Conservation (phyloP, 2,329 filamentous ascomycete species). For the Plectosphaerella cucumerina region DNA sequence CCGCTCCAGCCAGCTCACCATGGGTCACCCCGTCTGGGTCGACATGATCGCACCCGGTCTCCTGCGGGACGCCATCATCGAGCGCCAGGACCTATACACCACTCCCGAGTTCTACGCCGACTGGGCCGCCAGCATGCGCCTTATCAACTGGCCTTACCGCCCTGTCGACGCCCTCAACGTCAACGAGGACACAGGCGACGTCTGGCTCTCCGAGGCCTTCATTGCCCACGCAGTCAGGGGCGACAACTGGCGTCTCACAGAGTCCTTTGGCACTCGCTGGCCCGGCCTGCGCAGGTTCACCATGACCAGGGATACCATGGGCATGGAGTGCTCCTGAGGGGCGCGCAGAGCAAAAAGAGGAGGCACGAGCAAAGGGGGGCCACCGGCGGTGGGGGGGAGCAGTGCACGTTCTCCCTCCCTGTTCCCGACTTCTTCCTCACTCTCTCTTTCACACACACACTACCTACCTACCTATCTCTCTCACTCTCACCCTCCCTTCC, state of each 20-base stretch:
- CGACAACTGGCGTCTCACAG: constrained; percentile 20
- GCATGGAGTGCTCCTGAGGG: too few relatives aligned
- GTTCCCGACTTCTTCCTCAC: too few relatives aligned
- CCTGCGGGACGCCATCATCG: constrained; percentile 28
- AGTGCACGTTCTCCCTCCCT: too few relatives aligned
- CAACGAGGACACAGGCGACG: constrained; percentile 19
- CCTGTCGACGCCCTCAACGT: constrained; percentile 17
- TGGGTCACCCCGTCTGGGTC: constrained; percentile 26
- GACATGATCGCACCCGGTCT: constrained; percentile 25
- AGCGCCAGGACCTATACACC: constrained; percentile 28
- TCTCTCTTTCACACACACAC: too few relatives aligned
- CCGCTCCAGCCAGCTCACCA: constrained; percentile 20
- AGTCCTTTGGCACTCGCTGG: constrained; percentile 20
- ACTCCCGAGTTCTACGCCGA: constrained; percentile 30
- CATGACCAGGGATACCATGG: background rate
- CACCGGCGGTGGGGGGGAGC: too few relatives aligned
- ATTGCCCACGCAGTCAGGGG: constrained; percentile 17
- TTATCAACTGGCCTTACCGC: constrained; percentile 27
- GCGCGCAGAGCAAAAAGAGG: too few relatives aligned
- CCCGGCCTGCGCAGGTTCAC: constrained; percentile 17
- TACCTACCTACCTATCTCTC: too few relatives aligned
- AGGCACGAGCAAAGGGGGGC: too few relatives aligned
- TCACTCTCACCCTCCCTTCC: too few relatives aligned
- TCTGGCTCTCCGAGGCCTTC: constrained; percentile 20
- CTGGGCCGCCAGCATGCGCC: constrained; percentile 26